Conservation (phyloP, 495 filamentous ascomycete genomes). For the Lepraria neglecta region DNA sequence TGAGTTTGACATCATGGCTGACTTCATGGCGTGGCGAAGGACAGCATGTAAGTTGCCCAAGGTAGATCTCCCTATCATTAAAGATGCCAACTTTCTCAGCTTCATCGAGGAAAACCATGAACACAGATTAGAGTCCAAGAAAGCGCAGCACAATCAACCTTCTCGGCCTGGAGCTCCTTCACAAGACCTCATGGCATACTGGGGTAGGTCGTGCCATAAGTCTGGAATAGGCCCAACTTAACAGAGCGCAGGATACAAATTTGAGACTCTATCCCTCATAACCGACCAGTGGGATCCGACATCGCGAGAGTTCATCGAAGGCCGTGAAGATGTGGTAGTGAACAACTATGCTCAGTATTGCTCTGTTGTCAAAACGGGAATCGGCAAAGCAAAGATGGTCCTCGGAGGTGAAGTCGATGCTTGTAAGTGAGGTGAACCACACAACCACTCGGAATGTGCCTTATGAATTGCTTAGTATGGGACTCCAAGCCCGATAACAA, state of each 20-base stretch:
- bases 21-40: slow-evolving; percentile 44
- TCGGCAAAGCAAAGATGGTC: slow-evolving; percentile 64
- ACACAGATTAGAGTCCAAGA: slow-evolving; percentile 53
- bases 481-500: slow-evolving; percentile 63
- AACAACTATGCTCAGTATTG: slow-evolving; percentile 91
- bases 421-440: slow-evolving; percentile 41
- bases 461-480: slow-evolving; percentile 54
- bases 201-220: slow-evolving; percentile 39
- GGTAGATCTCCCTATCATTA: not conserved
- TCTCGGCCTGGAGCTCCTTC: slow-evolving; percentile 51
- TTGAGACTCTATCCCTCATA: slow-evolving; percentile 77
- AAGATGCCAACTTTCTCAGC: slow-evolving; percentile 38
- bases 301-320: slow-evolving; percentile 68
- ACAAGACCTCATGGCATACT: slow-evolving; percentile 60
- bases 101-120: slow-evolving; percentile 89
- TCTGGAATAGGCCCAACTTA: not conserved
- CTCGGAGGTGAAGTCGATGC: slow-evolving; percentile 96
- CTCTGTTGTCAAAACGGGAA: slow-evolving; percentile 79
- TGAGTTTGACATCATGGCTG: slow-evolving; percentile 10
- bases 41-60: slow-evolving; percentile 59
- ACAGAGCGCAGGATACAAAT: slow-evolving; percentile 72
- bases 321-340: slow-evolving; percentile 60
- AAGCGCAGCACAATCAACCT: slow-evolving; percentile 45
- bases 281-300: slow-evolving; percentile 64
- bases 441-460: not conserved